These are phyloP conservation scores for Cordyceps farinosa DNA, from an alignment of 2,329 filamentous ascomycete species.

Conservation along the genomic window DNA sequence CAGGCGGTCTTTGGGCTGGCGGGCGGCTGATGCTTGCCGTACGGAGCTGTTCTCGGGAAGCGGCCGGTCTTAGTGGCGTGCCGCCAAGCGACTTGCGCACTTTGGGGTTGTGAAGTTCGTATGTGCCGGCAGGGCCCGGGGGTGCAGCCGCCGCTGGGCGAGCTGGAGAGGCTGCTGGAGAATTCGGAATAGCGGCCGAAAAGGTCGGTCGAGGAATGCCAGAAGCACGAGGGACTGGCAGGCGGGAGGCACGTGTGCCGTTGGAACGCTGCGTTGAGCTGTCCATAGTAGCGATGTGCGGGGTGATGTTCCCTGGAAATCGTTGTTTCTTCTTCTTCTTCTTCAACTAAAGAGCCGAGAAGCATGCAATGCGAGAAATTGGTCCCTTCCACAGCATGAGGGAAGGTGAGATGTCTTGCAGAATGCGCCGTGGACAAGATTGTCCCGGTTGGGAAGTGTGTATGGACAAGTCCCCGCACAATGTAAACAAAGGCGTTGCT, in stretches of 20 bases:
- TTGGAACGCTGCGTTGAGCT: conserved; percentile 35
- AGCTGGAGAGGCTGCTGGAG: conserved; percentile 26
- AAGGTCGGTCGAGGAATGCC: conserved; percentile 30
- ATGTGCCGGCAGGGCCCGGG: conserved; percentile 18
- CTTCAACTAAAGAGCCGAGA: not conserved
- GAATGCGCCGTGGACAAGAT: not conserved
- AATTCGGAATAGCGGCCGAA: conserved; percentile 22
- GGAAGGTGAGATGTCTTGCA: not conserved
- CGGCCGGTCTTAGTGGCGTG: not conserved
- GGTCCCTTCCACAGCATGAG: not conserved
- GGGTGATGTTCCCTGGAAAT: not conserved
- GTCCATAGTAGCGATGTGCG: conserved; percentile 28
- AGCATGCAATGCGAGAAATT: not conserved
- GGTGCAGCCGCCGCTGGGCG: conserved; percentile 26
- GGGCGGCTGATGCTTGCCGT: conserved; percentile 24
- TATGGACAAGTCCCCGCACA: not conserved
- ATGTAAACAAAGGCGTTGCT: conserved; percentile 12
- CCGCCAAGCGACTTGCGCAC: conserved; percentile 33
- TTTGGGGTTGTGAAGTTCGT: conserved; percentile 38
- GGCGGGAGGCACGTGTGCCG: conserved; percentile 37
- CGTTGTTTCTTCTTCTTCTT: too few species aligned
- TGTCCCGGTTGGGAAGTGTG: not conserved
- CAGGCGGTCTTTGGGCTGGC: conserved; percentile 20
- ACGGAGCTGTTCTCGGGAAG: conserved; percentile 39
- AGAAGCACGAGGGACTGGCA: conserved; percentile 35